These are phyloP conservation scores for Yamadazyma tumulicola DNA, from an alignment of 805 yeast genomes.

Conservation along the genomic window DNA sequence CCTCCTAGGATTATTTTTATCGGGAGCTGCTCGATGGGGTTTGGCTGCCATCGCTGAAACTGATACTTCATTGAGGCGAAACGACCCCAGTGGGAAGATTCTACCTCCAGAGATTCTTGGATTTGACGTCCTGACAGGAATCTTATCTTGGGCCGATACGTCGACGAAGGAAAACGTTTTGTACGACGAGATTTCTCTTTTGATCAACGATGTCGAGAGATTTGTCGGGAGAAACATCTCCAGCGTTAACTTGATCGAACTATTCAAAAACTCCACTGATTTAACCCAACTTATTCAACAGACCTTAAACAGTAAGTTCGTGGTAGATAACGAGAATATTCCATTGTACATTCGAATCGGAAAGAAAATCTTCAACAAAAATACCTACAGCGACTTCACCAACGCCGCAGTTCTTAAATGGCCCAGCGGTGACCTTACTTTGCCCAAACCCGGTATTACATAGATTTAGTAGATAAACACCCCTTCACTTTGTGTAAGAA, in stretches of 20 bases:
- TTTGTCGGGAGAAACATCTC: slow-evolving; percentile 51
- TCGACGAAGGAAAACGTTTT: slow-evolving; percentile 2
- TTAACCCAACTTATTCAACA: slow-evolving; percentile 21
- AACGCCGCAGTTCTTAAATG: slow-evolving; percentile 56
- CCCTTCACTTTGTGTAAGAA: too few species aligned
- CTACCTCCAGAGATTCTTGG: slow-evolving; percentile 49
- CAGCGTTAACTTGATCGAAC: slow-evolving; percentile 19
- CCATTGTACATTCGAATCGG: slow-evolving; percentile 58
- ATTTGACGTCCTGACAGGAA: slow-evolving; percentile 24
- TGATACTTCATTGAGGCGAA: slow-evolving; percentile 57
- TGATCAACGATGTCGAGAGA: slow-evolving; percentile 77
- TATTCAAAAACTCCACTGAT: slow-evolving; percentile 17
- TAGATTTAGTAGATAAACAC: too few species aligned
- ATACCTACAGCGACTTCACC: slow-evolving; percentile 57
- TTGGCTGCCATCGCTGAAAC: slow-evolving; percentile 87
- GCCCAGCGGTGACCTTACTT: slow-evolving; percentile 56
- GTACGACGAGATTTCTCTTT: slow-evolving; percentile 44
- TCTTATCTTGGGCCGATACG: slow-evolving; percentile 34
- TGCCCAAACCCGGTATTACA: slow-evolving; percentile 54
- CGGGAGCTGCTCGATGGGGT: slow-evolving; percentile 93
- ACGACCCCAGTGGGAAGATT: slow-evolving; percentile 61
- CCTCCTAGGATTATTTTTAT: slow-evolving; percentile 70
- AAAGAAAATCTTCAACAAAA: slow-evolving; percentile 36
- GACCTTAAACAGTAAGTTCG: slow-evolving; percentile 23
- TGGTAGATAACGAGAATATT: slow-evolving; percentile 26